Base-by-base conservation (phyloP, 2,329 filamentous ascomycete species). In the Knufia petricola region DNA sequence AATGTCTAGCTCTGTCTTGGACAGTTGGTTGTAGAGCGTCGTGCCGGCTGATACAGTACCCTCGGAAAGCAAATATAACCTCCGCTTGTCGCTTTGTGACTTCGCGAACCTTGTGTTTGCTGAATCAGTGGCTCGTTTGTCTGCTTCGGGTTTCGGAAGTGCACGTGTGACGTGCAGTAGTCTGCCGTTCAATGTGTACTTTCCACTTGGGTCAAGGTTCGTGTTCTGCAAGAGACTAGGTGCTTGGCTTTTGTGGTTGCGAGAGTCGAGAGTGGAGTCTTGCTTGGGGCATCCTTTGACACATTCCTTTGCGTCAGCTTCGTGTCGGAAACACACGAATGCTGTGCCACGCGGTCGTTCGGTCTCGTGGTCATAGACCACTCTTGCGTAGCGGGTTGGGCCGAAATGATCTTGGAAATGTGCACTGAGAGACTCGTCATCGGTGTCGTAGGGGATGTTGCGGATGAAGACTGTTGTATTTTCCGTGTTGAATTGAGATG, bases 281-380 rank as follows among this genome's bases (percentile, higher is more conserved):
- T 63, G 64, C 21, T 76, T 78, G 0, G 92, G 92, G 1, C 88
- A 85, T 12, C 73, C 75, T 55, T 81, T 82, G 53, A 95, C 72
- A 63, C 92, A 96, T 17, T 73, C 66, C 61, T 82, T 80, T 55
- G 83, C 86, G 61, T 95, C 87, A 17, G 84, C 78, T 31, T 74
- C 69, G 43, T 84, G 82, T 67, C 82, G 83, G 69, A 98, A 98
- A 69, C 87, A 94, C 24, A 96, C 90, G 61, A 98, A 98, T 3
- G 84, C 92, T 26, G 90, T 96, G 21, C 92, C 92, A 41, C 85
- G 87, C 1, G 92, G 87, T 45, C 87, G 82, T 58, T 89, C 88
- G 0, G 87, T 95, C 20, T 81, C 79, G 40, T 76, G 82, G 63
- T 98, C 90, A 63, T 94, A 78, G 31, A 98, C 94, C 8, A 95